phyloP scores from a whole-genome alignment of 108 stramenopile species.

The Cylindrotheca closterium region DNA sequence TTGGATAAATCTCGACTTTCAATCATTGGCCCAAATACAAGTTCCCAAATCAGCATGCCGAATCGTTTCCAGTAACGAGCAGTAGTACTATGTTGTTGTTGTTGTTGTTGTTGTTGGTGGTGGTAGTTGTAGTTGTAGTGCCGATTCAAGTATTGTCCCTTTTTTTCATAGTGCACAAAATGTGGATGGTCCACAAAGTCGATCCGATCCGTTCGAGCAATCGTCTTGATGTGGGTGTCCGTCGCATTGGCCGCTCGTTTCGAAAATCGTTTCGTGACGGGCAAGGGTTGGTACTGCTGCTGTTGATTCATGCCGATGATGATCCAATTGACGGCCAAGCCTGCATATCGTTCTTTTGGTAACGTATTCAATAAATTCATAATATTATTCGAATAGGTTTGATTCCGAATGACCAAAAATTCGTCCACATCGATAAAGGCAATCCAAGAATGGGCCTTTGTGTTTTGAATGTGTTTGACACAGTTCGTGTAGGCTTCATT shows the following conservation, averaged over 20 bases:
- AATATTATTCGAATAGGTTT: conserved; percentile 8
- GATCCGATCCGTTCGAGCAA: no score
- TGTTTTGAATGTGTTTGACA: conserved; percentile 9
- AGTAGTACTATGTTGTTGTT: no score
- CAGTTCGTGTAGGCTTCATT: conserved; percentile 30
- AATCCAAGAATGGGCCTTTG: conserved; percentile 22
- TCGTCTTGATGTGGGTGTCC: conserved; percentile 35
- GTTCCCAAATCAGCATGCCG: no score
- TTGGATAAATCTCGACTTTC: no score
- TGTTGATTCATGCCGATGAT: conserved; percentile 17
- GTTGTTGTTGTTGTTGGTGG: no score
- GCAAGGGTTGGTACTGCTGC: conserved; percentile 21
- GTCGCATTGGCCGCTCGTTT: conserved; percentile 4
- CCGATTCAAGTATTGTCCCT: no score
- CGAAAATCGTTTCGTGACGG: conserved; percentile 37
- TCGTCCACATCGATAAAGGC: conserved; percentile 44
- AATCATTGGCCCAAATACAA: no score
- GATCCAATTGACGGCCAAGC: conserved; percentile 21
- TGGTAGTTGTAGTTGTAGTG: no score
- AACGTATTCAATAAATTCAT: conserved; percentile 7
- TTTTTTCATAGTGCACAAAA: no score
- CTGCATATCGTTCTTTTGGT: conserved; percentile 8
- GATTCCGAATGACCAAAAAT: conserved; percentile 29
- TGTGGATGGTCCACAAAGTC: no score
- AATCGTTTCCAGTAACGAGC: no score